Evolutionary conservation across 2,329 filamentous ascomycete species (phyloP).

Genomic region (Stagonosporopsis tanaceti): DNA sequence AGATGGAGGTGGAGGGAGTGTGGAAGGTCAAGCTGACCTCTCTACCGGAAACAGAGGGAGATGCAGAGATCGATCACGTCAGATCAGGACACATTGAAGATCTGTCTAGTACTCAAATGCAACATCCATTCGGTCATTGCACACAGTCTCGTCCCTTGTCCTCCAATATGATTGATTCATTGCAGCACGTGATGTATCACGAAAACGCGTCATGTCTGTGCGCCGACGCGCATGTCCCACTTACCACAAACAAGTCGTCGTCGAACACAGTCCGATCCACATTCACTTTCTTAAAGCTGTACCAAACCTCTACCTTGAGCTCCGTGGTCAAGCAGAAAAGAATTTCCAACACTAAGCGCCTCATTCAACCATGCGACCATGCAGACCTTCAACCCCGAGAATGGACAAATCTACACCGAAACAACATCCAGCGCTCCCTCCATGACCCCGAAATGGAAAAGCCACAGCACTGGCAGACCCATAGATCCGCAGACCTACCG

Average conservation of each 20-base stretch:
- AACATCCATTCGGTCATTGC: neutral
- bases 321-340: neutral
- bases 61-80: neutral
- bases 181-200: neutral
- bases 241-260: neutral
- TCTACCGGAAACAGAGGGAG: neutral
- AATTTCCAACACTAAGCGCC: neutral
- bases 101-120: neutral
- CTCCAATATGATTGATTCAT: neutral
- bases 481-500: neutral
- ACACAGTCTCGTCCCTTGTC: neutral
- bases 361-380: neutral
- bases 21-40: neutral
- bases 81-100: neutral
- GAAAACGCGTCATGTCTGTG: neutral
- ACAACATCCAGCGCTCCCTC: neutral
- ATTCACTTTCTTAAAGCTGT: neutral
- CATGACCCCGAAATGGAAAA: neutral
- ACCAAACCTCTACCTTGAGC: neutral
- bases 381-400: constrained; percentile 4
- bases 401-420: constrained; percentile 11
- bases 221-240: neutral
- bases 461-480: neutral
- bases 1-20: neutral
- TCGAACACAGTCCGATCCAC: neutral